Percentiles rank a stretch among this genome's conserved stretches.
Evolutionary conservation across 305 asterid genomes (phyloP).

Genomic region (Withania somnifera): DNA sequence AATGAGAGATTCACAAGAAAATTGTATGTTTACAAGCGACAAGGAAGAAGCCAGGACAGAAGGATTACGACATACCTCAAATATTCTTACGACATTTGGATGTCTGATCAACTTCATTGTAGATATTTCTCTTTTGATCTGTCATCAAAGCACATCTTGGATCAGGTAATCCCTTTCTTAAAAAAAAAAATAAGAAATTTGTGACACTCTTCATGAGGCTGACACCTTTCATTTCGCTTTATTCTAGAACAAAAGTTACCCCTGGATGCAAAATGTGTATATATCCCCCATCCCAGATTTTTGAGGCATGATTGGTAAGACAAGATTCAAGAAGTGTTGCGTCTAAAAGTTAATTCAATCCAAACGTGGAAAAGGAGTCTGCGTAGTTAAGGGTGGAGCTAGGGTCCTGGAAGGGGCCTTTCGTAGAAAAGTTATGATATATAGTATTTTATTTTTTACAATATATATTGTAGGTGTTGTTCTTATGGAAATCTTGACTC

Average conservation of each 20-base stretch:
- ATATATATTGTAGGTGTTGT: no score
- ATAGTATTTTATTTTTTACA: not conserved
- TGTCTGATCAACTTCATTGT: conserved; percentile 84
- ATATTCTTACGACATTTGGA: conserved; percentile 61
- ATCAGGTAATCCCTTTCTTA: not conserved
- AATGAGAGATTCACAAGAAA: not conserved
- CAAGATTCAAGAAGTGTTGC: not conserved
- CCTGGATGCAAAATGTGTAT: not conserved
- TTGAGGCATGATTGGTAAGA: not conserved
- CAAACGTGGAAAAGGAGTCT: not conserved
- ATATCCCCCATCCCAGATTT: not conserved
- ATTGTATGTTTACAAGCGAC: not conserved
- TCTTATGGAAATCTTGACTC: no score
- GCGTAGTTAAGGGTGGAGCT: not conserved
- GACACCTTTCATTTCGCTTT: not conserved
- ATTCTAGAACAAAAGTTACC: not conserved
- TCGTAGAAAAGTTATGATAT: not conserved
- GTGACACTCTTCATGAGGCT: not conserved
- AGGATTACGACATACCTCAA: conserved; percentile 33
- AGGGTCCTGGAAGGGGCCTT: not conserved
- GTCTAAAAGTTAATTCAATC: not conserved
- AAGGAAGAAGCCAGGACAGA: not conserved
- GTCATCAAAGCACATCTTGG: conserved; percentile 1
- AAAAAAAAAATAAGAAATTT: not conserved
- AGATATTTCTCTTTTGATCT: conserved; percentile 78